Evolutionary conservation across 805 yeast genomes (phyloP).

Genomic region (Candida taoyuanica): DNA sequence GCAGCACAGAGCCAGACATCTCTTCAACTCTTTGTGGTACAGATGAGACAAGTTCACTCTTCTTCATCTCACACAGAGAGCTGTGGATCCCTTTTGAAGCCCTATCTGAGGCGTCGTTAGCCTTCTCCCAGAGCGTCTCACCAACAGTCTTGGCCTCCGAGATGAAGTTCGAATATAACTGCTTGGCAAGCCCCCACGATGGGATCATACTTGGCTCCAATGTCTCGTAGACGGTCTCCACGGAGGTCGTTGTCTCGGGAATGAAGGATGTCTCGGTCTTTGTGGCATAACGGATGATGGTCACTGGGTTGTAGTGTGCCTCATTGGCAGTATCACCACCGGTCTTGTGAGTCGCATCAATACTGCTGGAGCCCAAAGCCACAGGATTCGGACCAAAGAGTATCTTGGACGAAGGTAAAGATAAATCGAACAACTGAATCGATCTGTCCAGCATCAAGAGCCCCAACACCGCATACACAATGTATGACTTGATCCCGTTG

Average conservation of each 20-base stretch:
- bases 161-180: constrained; percentile 7
- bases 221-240: constrained; percentile 11
- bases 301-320: constrained; percentile 5
- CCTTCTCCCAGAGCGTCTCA: constrained; percentile 3
- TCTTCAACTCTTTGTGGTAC: neutral
- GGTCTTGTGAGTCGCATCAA: neutral
- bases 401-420: constrained; percentile 10
- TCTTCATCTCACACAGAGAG: neutral
- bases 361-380: neutral
- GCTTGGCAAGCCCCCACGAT: constrained; percentile 14
- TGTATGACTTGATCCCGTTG: constrained; percentile 9
- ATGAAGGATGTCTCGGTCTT: constrained; percentile 16
- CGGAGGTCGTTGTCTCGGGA: constrained; percentile 11
- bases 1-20: neutral
- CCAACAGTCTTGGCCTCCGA: constrained; percentile 6
- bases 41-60: neutral
- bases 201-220: constrained; percentile 5
- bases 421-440: constrained; percentile 14
- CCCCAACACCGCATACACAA: constrained; percentile 13
- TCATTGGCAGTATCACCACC: neutral
- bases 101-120: neutral
- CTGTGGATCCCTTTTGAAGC: too few species aligned
- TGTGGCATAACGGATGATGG: constrained; percentile 15
- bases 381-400: too few species aligned
- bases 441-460: constrained; percentile 20